Conservation (phyloP, 257 asterid genomes). For the Solanum habrochaites region DNA sequence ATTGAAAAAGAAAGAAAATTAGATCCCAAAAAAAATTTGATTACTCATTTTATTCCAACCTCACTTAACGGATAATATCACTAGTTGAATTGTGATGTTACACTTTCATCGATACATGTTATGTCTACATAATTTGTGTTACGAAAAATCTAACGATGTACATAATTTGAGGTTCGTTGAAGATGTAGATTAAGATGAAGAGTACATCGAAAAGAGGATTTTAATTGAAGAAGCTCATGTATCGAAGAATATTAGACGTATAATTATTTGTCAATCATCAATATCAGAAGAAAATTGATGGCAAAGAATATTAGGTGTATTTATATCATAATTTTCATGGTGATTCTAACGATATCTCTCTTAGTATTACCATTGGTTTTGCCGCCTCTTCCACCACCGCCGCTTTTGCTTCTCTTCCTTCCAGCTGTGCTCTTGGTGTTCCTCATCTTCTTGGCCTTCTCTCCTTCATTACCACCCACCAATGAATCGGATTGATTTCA, state of each 20-base stretch:
- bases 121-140: not conserved
- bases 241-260: not conserved
- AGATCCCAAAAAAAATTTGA: not conserved
- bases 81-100: not conserved
- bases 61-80: not conserved
- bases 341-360: not conserved
- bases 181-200: not conserved
- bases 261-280: not conserved
- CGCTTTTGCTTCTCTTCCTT: not conserved
- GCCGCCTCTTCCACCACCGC: slow-evolving; percentile 42
- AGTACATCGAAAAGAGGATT: not conserved
- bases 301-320: not conserved
- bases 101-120: not conserved
- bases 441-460: not conserved
- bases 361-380: not conserved
- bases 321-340: not conserved
- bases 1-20: not conserved
- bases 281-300: not conserved
- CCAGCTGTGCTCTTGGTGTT: not conserved
- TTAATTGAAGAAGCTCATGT: not conserved
- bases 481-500: not conserved
- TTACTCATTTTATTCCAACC: no score
- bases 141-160: not conserved
- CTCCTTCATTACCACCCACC: not conserved
- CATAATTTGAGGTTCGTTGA: not conserved